These are phyloP conservation scores for Pyropia haitanensis DNA, from an alignment of 23 red algal genomes.

Conservation along the genomic window DNA sequence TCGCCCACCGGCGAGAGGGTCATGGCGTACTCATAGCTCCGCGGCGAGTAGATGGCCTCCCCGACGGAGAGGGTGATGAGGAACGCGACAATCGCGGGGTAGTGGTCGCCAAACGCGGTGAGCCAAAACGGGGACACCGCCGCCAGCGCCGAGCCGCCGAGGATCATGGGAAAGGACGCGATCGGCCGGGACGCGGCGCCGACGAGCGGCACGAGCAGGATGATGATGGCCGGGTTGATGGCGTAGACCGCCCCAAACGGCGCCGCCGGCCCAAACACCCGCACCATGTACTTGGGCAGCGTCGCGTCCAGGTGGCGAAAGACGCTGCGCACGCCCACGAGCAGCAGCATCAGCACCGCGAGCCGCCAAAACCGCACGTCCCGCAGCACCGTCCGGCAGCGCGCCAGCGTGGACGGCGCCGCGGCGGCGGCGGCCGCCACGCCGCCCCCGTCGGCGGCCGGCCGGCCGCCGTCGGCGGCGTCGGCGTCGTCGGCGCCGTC, in stretches of 20 bases:
- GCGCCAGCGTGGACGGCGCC: neutral
- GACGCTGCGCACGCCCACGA: constrained; percentile 75
- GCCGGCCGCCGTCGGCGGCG: too few species aligned
- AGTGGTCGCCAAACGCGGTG: constrained; percentile 29
- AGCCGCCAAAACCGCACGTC: constrained; percentile 82
- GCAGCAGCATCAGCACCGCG: constrained; percentile 58
- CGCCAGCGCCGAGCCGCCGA: constrained; percentile 64
- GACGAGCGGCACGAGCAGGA: constrained; percentile 80
- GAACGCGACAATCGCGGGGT: constrained; percentile 64
- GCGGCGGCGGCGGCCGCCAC: too few species aligned
- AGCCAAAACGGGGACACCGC: constrained; percentile 72
- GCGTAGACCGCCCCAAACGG: constrained; percentile 91
- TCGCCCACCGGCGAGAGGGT: constrained; percentile 51
- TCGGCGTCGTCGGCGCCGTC: too few species aligned
- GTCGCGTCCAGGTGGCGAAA: constrained; percentile 88
- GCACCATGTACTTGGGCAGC: constrained; percentile 83
- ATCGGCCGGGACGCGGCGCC: constrained; percentile 38
- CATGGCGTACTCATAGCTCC: constrained; percentile 87
- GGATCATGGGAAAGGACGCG: constrained; percentile 81
- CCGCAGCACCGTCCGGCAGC: constrained; percentile 29
- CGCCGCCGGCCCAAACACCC: constrained; percentile 73
- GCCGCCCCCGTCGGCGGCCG: too few species aligned
- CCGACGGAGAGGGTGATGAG: constrained; percentile 76
- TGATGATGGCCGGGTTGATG: constrained; percentile 90
- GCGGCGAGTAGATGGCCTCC: constrained; percentile 61